Base-by-base conservation (phyloP, 306 rosid species). In the Parietaria judaica region DNA sequence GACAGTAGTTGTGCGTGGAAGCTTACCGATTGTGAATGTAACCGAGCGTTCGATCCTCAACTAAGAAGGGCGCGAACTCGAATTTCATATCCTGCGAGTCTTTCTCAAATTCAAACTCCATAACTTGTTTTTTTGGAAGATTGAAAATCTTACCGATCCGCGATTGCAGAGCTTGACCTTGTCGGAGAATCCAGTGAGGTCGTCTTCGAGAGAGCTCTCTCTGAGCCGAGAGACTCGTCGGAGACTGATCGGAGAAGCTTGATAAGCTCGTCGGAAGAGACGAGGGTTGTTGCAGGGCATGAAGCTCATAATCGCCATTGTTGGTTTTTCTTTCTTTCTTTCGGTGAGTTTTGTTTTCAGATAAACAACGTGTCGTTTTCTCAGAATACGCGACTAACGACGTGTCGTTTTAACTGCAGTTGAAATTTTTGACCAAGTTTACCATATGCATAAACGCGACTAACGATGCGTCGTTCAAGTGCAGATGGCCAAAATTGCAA, bases 121-220 rank as follows among this genome's bases (percentile, higher is more conserved):
- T 36, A 35, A 31, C 45, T 6, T 31, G 66, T 54, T 9, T 31
- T 62, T 54, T 59, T 35, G 68, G 73, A 36, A 31, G 54, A 41
- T 41, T 41, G 45, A 37, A 51, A 36, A 38, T 10, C 83, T 73
- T 72, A 90, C 97, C 45, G 76, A 73, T 72, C 72, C 80, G 64
- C 95, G 96, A 70, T 87, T 90, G 81, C 96, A 87, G 49, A 65
- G 61, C 49, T 76, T 81, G 56, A 90, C 75, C 86, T 80, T 87
- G 45, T 90, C 72, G 63, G 72, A 78, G 77, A 58, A 90, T 47
- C 87, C 89, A 38, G 64, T 73, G 56, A 90, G 66, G 2, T 61
- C 35, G 68, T 63, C 77, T 16, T 79, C 67, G 1, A 60, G 34
- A 37, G 66, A 36, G 47, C 64, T 31, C 41, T 63, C 61, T 14